These are phyloP conservation scores for Alternaria rosae DNA, from an alignment of 2,329 filamentous ascomycete genomes.

Conservation along the genomic window DNA sequence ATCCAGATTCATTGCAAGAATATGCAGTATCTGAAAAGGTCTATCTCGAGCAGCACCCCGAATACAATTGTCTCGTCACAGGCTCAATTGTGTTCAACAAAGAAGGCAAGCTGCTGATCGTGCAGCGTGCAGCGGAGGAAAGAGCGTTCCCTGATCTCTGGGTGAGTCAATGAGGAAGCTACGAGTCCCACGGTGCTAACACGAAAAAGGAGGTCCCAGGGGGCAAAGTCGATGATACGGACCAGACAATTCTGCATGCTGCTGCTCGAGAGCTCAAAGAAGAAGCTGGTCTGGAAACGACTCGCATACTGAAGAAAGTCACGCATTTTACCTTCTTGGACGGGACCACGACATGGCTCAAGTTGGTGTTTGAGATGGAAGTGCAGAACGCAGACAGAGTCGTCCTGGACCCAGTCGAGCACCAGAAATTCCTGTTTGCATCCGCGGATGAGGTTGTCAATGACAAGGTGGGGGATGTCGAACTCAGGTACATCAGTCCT, in stretches of 20 bases:
- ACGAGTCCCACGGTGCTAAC: slow-evolving; percentile 9
- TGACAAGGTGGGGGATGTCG: slow-evolving; percentile 34
- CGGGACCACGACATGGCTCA: slow-evolving; percentile 39
- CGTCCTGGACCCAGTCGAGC: slow-evolving; percentile 52
- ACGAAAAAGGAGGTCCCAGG: slow-evolving; percentile 59
- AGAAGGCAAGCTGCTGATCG: slow-evolving; percentile 43
- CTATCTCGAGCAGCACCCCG: slow-evolving; percentile 35
- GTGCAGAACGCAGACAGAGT: slow-evolving; percentile 35
- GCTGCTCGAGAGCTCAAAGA: slow-evolving; percentile 61
- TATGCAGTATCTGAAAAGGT: slow-evolving; percentile 39
- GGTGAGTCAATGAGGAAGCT: slow-evolving; percentile 26
- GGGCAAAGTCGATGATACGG: slow-evolving; percentile 56
- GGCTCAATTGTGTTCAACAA: slow-evolving; percentile 45
- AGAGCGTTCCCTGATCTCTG: slow-evolving; percentile 45
- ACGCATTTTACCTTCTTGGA: slow-evolving; percentile 44
- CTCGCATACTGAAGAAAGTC: slow-evolving; percentile 53
- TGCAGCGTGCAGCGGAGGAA: slow-evolving; percentile 47
- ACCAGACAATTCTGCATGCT: slow-evolving; percentile 58
- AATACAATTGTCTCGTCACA: slow-evolving; percentile 38
- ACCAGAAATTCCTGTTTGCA: slow-evolving; percentile 51
- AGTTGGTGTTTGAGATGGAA: slow-evolving; percentile 48
- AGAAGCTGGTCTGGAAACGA: slow-evolving; percentile 59
- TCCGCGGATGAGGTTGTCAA: slow-evolving; percentile 50
- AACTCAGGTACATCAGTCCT: slow-evolving; percentile 41
- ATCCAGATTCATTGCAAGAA: slow-evolving; percentile 32